Conservation (phyloP, 1,139 yeast species). For the Suhomyces taliae region DNA sequence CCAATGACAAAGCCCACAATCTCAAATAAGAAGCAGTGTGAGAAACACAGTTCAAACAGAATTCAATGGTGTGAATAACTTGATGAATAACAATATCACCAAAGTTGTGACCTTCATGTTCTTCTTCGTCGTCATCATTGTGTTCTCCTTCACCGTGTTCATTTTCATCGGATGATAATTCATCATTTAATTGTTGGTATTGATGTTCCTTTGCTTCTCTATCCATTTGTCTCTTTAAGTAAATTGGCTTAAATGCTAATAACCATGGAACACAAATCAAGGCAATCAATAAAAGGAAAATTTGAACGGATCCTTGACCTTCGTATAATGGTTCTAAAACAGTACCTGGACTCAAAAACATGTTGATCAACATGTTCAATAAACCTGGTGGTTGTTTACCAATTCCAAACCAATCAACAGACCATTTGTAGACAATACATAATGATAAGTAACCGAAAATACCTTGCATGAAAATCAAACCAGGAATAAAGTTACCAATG, state of each 20-base stretch:
- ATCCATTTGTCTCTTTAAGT: slow-evolving; percentile 45
- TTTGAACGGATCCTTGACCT: slow-evolving; percentile 65
- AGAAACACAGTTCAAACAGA: slow-evolving; percentile 74
- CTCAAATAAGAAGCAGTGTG: slow-evolving; percentile 79
- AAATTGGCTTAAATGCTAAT: slow-evolving; percentile 61
- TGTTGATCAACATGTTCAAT: slow-evolving; percentile 75
- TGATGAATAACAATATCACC: slow-evolving; percentile 80
- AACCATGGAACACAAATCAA: slow-evolving; percentile 77
- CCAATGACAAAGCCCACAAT: slow-evolving; percentile 77
- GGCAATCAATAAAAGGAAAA: slow-evolving; percentile 58
- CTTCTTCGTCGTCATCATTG: slow-evolving; percentile 44
- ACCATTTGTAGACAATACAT: slow-evolving; percentile 77
- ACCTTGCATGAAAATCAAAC: slow-evolving; percentile 78
- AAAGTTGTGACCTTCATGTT: slow-evolving; percentile 58
- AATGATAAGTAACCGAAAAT: slow-evolving; percentile 76
- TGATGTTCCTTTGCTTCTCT: slow-evolving; percentile 40
- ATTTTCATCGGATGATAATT: slow-evolving; percentile 10
- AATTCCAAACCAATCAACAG: slow-evolving; percentile 70
- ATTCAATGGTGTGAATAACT: slow-evolving; percentile 77
- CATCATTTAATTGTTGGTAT: slow-evolving; percentile 26
- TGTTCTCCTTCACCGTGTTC: slow-evolving; percentile 22
- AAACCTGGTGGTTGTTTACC: slow-evolving; percentile 75
- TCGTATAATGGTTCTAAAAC: slow-evolving; percentile 65
- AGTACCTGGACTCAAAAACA: slow-evolving; percentile 77
- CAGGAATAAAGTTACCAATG: slow-evolving; percentile 77